Evolutionary conservation across 208 protist species (phyloP).

Genomic region (Acanthamoeba culbertsoni): DNA sequence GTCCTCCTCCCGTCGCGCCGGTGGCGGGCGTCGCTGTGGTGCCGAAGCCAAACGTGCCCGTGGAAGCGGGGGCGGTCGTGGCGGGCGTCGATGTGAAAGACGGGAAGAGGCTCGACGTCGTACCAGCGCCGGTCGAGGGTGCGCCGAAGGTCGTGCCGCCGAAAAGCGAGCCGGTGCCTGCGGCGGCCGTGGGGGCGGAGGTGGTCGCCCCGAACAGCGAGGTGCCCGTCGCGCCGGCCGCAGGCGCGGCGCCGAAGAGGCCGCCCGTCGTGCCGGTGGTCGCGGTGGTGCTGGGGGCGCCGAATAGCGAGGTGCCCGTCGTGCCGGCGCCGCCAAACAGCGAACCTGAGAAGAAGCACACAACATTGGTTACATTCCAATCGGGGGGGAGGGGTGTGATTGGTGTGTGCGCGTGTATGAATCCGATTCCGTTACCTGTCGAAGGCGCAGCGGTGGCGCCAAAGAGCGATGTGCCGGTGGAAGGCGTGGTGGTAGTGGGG

Average conservation of each 20-base stretch:
- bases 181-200: background rate
- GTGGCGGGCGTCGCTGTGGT: background rate
- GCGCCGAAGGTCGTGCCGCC: background rate
- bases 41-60: background rate
- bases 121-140: background rate
- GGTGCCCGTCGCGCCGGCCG: background rate
- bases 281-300: background rate
- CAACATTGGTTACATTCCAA: no score
- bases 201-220: slow-evolving; percentile 5
- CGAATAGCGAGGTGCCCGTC: background rate
- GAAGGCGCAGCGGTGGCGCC: background rate
- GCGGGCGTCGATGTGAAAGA: background rate
- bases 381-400: no score
- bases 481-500: background rate
- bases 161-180: background rate
- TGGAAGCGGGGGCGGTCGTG: background rate
- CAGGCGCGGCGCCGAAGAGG: background rate
- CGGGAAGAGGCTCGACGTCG: background rate
- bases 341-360: background rate
- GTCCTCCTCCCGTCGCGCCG: background rate
- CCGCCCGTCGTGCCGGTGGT: background rate
- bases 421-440: no score
- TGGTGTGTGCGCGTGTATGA: no score
- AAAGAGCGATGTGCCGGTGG: background rate
- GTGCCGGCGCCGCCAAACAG: background rate